Percentiles rank a stretch among this genome's conserved stretches.
Evolutionary conservation across 768 basidiomycete genomes (phyloP).

Genomic region (Boletus fagicola): DNA sequence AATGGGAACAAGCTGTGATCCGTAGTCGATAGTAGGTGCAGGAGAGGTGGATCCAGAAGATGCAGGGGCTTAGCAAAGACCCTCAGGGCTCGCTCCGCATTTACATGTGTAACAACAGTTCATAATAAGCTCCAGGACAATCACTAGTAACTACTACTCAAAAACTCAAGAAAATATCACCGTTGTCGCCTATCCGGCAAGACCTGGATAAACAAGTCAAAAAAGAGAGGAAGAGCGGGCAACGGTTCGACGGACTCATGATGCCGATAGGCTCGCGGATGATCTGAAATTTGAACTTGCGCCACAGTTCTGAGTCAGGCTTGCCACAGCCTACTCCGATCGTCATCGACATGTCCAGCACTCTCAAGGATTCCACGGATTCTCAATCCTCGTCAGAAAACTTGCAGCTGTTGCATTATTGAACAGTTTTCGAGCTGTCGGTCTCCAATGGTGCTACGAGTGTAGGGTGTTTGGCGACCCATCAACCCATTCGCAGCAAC

Average conservation of each 20-base stretch:
- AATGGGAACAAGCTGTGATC: background rate
- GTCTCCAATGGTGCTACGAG: too few relatives aligned
- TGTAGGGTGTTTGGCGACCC: background rate
- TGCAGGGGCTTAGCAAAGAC: background rate
- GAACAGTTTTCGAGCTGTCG: background rate
- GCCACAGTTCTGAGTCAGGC: background rate
- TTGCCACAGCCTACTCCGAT: background rate
- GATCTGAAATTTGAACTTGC: background rate
- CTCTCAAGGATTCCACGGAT: background rate
- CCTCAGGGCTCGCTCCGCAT: too few relatives aligned
- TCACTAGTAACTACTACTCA: too few relatives aligned
- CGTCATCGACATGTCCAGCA: background rate
- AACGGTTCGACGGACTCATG: background rate
- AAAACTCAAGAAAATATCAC: background rate
- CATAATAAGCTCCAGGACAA: background rate
- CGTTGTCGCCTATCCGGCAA: too few relatives aligned
- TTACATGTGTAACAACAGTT: background rate
- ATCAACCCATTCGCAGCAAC: background rate
- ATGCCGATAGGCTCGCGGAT: background rate
- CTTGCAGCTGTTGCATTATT: too few relatives aligned
- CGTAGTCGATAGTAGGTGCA: background rate
- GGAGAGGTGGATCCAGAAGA: background rate
- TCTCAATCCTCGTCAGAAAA: background rate
- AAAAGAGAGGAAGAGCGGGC: background rate
- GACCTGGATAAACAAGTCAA: background rate